phyloP scores from a whole-genome alignment of 1,284 basidiomycete species.

The Cystobasidium pallidum region DNA sequence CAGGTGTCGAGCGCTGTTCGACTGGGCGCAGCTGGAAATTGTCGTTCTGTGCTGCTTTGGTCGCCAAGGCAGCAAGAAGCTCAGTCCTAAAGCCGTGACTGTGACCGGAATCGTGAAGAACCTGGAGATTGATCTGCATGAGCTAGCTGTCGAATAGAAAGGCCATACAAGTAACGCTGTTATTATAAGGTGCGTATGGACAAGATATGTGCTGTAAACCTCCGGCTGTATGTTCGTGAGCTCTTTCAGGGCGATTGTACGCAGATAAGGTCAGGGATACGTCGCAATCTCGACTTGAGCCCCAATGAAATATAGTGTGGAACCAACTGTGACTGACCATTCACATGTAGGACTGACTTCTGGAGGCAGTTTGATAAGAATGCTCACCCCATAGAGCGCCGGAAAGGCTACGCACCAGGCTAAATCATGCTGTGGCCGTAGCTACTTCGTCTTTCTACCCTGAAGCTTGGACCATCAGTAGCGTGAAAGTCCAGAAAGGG shows the following conservation, averaged over 20 bases:
- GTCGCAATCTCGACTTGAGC: not conserved
- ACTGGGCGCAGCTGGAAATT: not conserved
- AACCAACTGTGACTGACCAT: conserved; percentile 25
- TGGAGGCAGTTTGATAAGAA: too few species aligned
- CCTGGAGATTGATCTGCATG: not conserved
- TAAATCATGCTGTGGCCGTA: conserved; percentile 25
- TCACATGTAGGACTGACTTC: too few species aligned
- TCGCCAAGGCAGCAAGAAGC: not conserved
- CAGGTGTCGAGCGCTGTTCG: not conserved
- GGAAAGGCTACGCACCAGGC: conserved; percentile 27
- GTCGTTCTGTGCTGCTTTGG: not conserved
- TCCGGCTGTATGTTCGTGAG: not conserved
- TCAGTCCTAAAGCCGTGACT: not conserved
- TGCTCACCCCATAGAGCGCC: conserved; percentile 30
- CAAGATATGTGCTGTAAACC: conserved; percentile 3
- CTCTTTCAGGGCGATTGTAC: not conserved
- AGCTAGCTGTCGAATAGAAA: not conserved
- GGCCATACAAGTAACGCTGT: not conserved
- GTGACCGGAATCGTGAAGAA: conserved; percentile 17
- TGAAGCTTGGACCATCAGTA: conserved; percentile 16
- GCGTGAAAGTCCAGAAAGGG: conserved; percentile 34
- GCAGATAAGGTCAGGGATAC: conserved; percentile 16
- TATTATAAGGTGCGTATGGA: conserved; percentile 22
- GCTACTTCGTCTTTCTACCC: conserved; percentile 28
- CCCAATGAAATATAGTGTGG: conserved; percentile 20